These are phyloP conservation scores for Bullera alba DNA, from an alignment of 768 basidiomycete genomes.

Conservation along the genomic window DNA sequence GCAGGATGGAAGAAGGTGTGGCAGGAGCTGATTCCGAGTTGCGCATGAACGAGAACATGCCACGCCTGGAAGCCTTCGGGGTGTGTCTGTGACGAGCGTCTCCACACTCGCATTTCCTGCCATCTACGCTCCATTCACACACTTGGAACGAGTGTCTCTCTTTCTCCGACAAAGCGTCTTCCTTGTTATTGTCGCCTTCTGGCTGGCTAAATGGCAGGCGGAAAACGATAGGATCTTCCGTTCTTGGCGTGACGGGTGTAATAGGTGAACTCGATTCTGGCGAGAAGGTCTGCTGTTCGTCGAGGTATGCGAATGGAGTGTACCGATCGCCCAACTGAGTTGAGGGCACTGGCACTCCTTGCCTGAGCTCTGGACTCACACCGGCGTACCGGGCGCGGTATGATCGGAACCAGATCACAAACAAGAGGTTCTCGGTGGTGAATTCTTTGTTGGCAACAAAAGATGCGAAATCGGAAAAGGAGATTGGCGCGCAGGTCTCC, in stretches of 20 bases:
- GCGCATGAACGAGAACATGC: no score
- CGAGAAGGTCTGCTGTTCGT: constrained; percentile 1
- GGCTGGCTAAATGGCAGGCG: no score
- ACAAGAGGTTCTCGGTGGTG: constrained; percentile 36
- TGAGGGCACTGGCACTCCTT: constrained; percentile 26
- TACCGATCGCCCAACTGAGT: constrained; percentile 28
- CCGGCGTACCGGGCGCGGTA: constrained; percentile 22
- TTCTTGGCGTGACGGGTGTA: not conserved
- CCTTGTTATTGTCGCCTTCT: not conserved
- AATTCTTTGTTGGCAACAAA: constrained; percentile 37
- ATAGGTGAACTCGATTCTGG: not conserved
- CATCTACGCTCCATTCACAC: not conserved
- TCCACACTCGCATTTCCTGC: not conserved
- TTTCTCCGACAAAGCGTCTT: not conserved
- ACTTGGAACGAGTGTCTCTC: not conserved
- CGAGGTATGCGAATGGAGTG: constrained; percentile 31
- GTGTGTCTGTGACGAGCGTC: not conserved
- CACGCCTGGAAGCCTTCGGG: not conserved
- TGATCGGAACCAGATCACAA: constrained; percentile 38
- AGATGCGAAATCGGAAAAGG: constrained; percentile 33
- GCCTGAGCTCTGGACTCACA: constrained; percentile 8
- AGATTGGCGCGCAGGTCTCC: constrained; percentile 37
- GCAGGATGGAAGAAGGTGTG: no score
- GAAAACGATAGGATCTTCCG: no score
- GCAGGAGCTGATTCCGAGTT: constrained; percentile 1